These are phyloP conservation scores for Ceratocystis huliohia DNA, from an alignment of 2,329 filamentous ascomycete species.

Conservation along the genomic window DNA sequence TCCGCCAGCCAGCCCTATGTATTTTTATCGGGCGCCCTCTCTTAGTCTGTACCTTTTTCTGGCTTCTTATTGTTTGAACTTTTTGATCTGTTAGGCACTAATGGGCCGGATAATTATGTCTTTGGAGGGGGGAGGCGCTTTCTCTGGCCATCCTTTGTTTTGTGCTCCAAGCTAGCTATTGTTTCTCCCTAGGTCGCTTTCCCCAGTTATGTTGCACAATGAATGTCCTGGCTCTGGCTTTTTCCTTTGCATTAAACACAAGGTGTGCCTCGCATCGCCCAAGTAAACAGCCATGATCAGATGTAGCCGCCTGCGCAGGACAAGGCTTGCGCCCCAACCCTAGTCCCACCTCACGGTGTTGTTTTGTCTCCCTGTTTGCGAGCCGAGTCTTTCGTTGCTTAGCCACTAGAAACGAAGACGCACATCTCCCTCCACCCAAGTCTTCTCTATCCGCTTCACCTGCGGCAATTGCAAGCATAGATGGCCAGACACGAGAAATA, in stretches of 20 bases:
- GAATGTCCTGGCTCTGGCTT: background rate
- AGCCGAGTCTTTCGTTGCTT: background rate
- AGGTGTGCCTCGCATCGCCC: background rate
- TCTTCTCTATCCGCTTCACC: background rate
- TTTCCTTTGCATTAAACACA: background rate
- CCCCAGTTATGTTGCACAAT: no score
- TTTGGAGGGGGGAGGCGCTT: background rate
- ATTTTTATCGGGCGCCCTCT: background rate
- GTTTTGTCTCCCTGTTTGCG: background rate
- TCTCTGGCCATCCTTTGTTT: background rate
- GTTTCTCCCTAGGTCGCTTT: background rate
- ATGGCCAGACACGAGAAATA: background rate
- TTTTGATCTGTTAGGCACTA: background rate
- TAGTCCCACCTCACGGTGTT: background rate
- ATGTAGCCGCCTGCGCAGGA: background rate
- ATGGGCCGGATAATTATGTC: background rate
- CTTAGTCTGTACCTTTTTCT: background rate
- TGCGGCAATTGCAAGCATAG: background rate
- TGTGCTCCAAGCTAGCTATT: background rate
- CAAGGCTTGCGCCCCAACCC: slow-evolving; percentile 2
- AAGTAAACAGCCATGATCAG: background rate
- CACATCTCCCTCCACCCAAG: background rate
- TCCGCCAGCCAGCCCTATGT: background rate
- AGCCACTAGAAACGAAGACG: background rate
- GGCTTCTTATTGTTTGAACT: background rate